Conservation (phyloP, 1,139 yeast genomes). For the Kluyveromyces sp. region DNA sequence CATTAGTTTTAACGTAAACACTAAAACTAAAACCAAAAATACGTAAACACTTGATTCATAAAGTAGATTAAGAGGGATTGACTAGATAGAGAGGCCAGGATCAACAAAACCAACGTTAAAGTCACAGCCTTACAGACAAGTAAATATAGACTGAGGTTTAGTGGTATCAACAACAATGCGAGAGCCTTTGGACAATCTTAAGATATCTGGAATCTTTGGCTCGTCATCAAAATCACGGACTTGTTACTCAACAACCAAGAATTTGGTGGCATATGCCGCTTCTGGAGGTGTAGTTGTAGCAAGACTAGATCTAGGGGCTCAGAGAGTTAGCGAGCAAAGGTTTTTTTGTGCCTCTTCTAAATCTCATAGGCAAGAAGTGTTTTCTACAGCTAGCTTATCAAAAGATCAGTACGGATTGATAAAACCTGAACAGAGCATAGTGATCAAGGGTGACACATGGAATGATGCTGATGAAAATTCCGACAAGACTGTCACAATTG, state of each 20-base stretch:
- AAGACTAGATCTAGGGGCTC: background rate
- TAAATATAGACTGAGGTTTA: no score
- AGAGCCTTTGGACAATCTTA: conserved; percentile 3
- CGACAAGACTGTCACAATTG: background rate
- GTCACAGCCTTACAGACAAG: background rate
- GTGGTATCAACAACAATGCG: background rate
- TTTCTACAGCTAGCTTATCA: background rate
- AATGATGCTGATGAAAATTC: conserved; percentile 5
- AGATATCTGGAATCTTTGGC: conserved; percentile 4
- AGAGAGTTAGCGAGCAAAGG: conserved; percentile 2
- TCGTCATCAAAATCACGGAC: conserved; percentile 3
- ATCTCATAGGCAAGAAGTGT: conserved; percentile 1
- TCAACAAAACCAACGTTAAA: no score
- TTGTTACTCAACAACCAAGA: background rate
- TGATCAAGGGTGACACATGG: conserved; percentile 6
- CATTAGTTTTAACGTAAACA: background rate
- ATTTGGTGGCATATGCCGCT: conserved; percentile 4
- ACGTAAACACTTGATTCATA: background rate
- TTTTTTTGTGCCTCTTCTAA: conserved; percentile 8
- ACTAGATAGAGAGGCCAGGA: background rate
- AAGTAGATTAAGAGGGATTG: background rate
- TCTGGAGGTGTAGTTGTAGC: conserved; percentile 5
- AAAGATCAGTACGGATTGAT: conserved; percentile 6
- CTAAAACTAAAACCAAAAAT: conserved; percentile 1
- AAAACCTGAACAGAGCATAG: conserved; percentile 8